A percentile compares a stretch with the other conserved stretches of the same genome.
phyloP scores from a whole-genome alignment of 2,329 filamentous ascomycete genomes.

The Neocucurbitaria cava region DNA sequence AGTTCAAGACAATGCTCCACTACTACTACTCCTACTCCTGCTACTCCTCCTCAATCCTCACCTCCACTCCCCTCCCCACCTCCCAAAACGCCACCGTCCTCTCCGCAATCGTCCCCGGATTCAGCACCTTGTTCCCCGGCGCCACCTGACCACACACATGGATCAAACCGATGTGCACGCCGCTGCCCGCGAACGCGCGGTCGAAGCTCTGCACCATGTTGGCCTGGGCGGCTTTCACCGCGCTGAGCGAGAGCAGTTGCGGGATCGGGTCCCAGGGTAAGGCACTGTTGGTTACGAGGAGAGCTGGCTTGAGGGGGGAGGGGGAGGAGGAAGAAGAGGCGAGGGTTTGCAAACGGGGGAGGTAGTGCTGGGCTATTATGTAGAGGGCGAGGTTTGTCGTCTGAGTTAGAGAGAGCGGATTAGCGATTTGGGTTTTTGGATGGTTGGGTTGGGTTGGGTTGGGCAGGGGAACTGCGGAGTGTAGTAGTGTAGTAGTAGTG shows the following conservation, averaged over 20 bases:
- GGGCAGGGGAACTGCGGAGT: no score
- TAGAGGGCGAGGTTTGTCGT: conserved; percentile 59
- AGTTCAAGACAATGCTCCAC: no score
- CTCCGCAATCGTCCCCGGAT: conserved; percentile 56
- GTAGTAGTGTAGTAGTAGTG: no score
- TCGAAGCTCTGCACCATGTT: conserved; percentile 57
- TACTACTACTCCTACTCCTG: no score
- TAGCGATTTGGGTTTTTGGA: background rate
- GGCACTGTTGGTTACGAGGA: conserved; percentile 59
- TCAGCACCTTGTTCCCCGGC: conserved; percentile 51
- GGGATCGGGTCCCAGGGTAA: conserved; percentile 58
- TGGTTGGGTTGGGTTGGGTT: no score
- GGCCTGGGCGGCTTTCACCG: conserved; percentile 60
- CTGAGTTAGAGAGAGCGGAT: conserved; percentile 28
- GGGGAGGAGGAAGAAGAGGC: conserved; percentile 34
- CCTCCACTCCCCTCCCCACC: conserved; percentile 48
- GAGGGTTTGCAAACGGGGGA: conserved; percentile 51
- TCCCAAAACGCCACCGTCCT: conserved; percentile 55
- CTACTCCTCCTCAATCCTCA: conserved; percentile 43
- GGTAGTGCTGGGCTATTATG: conserved; percentile 54
- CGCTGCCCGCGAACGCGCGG: conserved; percentile 49
- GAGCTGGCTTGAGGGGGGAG: conserved; percentile 49
- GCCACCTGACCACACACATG: conserved; percentile 55
- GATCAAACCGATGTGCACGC: conserved; percentile 58
- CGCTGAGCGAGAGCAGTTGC: conserved; percentile 57